Percentiles rank a stretch among this genome's conserved stretches.
Evolutionary conservation across 441 rosid species (phyloP).

Genomic region (Erysimum cheiri): DNA sequence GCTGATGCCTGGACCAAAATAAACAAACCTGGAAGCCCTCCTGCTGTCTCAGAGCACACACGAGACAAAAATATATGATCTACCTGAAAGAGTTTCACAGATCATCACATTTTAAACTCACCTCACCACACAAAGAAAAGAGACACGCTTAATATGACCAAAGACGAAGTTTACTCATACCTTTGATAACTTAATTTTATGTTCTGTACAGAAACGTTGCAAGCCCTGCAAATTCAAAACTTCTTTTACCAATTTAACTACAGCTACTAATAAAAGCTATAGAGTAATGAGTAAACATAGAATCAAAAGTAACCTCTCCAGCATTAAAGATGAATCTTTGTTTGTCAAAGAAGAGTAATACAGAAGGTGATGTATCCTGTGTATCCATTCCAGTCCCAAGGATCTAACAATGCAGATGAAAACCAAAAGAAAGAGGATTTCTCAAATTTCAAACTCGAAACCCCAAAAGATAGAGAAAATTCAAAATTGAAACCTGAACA

Average conservation of each 20-base stretch:
- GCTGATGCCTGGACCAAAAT: conserved; percentile 26
- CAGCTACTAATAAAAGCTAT: background rate
- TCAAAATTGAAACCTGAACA: conserved; percentile 64
- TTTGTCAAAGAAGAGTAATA: conserved; percentile 94
- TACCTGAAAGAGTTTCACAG: conserved; percentile 54
- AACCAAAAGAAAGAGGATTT: background rate
- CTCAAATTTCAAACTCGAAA: conserved; percentile 20
- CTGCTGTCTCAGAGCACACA: conserved; percentile 94
- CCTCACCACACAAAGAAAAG: conserved; percentile 20
- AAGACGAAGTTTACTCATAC: conserved; percentile 43
- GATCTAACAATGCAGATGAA: conserved; percentile 52
- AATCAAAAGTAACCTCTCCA: conserved; percentile 70
- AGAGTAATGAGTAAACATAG: too few relatives aligned
- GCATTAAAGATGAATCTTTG: conserved; percentile 97
- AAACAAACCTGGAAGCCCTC: conserved; percentile 89
- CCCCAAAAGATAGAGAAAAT: conserved; percentile 14
- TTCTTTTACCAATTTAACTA: background rate
- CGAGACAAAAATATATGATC: conserved; percentile 97
- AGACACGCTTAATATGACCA: background rate
- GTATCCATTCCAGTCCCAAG: conserved; percentile 99
- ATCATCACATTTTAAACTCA: conserved; percentile 20
- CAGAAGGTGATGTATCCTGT: conserved; percentile 94
- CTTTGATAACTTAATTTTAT: conserved; percentile 93
- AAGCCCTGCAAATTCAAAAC: conserved; percentile 66
- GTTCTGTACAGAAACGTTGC: conserved; percentile 94